phyloP scores from a whole-genome alignment of 2,329 filamentous ascomycete genomes.

The Teratosphaeria viscida region DNA sequence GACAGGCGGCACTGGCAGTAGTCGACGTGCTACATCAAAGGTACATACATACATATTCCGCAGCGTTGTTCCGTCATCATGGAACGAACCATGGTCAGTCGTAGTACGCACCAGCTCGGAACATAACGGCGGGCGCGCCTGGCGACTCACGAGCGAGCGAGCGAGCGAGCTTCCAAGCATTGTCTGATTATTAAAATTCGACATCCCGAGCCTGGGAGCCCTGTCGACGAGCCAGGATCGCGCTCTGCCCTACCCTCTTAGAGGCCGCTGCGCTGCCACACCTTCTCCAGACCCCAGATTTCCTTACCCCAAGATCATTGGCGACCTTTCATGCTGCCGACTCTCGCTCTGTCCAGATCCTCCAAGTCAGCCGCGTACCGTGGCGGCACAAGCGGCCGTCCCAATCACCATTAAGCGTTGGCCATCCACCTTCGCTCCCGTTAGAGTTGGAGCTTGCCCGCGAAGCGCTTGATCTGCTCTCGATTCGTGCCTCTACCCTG shows the following conservation, averaged over 20 bases:
- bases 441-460: constrained; percentile 15
- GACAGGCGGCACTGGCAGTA: constrained; percentile 1
- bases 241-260: background rate
- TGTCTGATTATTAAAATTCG: background rate
- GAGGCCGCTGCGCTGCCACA: background rate
- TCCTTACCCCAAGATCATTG: constrained; percentile 11
- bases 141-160: background rate
- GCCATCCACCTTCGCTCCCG: constrained; percentile 5
- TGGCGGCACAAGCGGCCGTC: background rate
- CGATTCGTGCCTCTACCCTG: background rate
- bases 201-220: background rate
- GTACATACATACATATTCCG: background rate
- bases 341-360: background rate
- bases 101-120: background rate
- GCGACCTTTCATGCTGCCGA: background rate
- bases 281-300: constrained; percentile 19
- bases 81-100: background rate
- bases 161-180: background rate
- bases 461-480: constrained; percentile 1
- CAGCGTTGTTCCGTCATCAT: background rate
- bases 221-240: background rate
- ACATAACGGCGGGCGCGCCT: background rate
- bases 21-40: background rate
- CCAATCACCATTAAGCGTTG: constrained; percentile 1
- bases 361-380: background rate